Evolutionary conservation across 2,329 filamentous ascomycete species (phyloP).

Genomic region (Cercospora zeina): DNA sequence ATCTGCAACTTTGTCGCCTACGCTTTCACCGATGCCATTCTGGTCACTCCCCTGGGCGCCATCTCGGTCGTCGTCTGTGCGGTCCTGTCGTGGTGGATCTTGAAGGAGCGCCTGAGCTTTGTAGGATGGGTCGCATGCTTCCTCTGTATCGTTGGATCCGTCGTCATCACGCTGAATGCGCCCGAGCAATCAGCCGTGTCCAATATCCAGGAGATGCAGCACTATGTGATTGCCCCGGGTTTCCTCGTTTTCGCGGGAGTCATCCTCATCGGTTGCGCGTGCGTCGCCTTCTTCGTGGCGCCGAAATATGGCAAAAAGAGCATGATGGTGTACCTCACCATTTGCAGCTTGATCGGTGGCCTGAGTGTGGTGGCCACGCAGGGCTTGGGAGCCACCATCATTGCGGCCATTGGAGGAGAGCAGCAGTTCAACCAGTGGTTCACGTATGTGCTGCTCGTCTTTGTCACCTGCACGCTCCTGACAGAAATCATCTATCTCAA

Average conservation of each 20-base stretch:
- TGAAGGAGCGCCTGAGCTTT: conserved; percentile 93
- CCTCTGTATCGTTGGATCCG: conserved; percentile 86
- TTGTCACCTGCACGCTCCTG: conserved; percentile 83
- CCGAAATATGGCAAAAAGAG: conserved; percentile 92
- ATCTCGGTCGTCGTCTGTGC: conserved; percentile 91
- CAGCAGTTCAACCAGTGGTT: conserved; percentile 98
- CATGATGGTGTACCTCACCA: conserved; percentile 95
- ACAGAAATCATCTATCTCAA: conserved; percentile 96
- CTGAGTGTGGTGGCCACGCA: conserved; percentile 94
- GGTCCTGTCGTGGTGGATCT: conserved; percentile 85
- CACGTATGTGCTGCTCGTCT: conserved; percentile 84
- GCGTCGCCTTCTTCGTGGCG: conserved; percentile 76
- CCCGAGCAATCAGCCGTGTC: conserved; percentile 80
- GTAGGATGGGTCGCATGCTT: conserved; percentile 96
- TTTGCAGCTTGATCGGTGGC: conserved; percentile 92
- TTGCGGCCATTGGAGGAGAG: conserved; percentile 78
- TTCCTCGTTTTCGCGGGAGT: conserved; percentile 84
- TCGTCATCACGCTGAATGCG: conserved; percentile 93
- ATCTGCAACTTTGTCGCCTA: conserved; percentile 97
- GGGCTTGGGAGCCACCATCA: conserved; percentile 84
- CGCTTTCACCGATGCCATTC: conserved; percentile 91
- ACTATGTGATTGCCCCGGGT: conserved; percentile 79
- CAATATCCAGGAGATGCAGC: conserved; percentile 89
- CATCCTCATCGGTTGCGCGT: conserved; percentile 69
- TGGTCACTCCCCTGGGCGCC: conserved; percentile 89